Base-by-base conservation (phyloP, 2,329 filamentous ascomycete species). In the Colletotrichum lini region DNA sequence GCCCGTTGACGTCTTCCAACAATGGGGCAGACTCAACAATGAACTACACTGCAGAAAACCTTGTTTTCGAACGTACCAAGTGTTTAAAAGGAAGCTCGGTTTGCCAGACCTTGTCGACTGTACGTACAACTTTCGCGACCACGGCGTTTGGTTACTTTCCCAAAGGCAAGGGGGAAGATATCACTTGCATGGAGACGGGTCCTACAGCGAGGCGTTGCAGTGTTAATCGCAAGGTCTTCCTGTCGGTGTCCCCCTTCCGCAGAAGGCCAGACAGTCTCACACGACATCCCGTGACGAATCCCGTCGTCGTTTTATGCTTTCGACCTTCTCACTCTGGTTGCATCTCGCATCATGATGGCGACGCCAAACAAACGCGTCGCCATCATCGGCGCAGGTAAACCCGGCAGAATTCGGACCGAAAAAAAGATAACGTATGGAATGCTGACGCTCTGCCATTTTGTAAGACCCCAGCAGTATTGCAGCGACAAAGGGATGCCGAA, bases 401-500 rank as follows among this genome's bases (percentile, higher is more conserved):
- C 2, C 18, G 8, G 18, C 42, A 21, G 23, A 3, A 12, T 10
- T 16, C 15, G 40, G 23, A 65, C 21, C 13, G 23, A 35, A 12
- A 10, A 3, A 4, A 8, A 10, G 8, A 35, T 9, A 10, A 10
- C 30, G 30, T 30, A 7, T 8, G 7, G n/a, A 38, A 16, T 44
- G 47, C 35, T 45, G 30, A 35, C 9, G 26, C 26, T 13, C 2
- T 26, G 5, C 16, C 9, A 23, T 13, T n/a, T 35, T 9, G 8
- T 9, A 73, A 80, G 81, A 81, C 16, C 56, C 81, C 52, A 77
- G 78, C 45, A 80, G 81, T n/a, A 73, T 83, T 23, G 73, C 73
- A 15, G 76, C 82, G 8, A 74, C 82, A 64, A 84, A 83, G 65
- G 79, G 83, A 73, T 82, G 80, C 63, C 75, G 8, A 72, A 78